A percentile compares a stretch with the other conserved stretches of the same genome.
Evolutionary conservation across 2,329 filamentous ascomycete genomes (phyloP).

Genomic region (Fusarium sp.): DNA sequence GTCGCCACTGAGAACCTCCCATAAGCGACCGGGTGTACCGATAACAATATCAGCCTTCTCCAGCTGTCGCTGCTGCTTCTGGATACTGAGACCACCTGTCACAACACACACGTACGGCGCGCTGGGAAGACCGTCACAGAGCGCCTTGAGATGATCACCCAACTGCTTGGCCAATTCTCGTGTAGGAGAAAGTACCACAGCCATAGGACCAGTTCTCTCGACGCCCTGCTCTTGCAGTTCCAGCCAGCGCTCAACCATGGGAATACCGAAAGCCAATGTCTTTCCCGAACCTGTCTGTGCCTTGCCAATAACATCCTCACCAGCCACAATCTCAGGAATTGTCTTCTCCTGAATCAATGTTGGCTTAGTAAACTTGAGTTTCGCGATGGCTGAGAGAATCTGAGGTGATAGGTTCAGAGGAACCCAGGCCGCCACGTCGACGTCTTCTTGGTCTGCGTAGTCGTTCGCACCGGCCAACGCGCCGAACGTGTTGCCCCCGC

Average conservation of each 20-base stretch:
- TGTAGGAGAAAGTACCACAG: slow-evolving; percentile 89
- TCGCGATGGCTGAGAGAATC: slow-evolving; percentile 79
- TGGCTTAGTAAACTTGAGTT: slow-evolving; percentile 82
- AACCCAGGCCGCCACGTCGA: slow-evolving; percentile 82
- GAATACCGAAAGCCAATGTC: slow-evolving; percentile 93
- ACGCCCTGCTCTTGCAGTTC: slow-evolving; percentile 56
- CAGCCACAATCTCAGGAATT: slow-evolving; percentile 84
- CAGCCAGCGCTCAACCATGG: slow-evolving; percentile 88
- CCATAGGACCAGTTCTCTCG: slow-evolving; percentile 64
- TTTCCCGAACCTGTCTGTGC: slow-evolving; percentile 97
- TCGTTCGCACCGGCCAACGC: slow-evolving; percentile 66
- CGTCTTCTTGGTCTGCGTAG: slow-evolving; percentile 67
- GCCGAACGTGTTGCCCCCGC: slow-evolving; percentile 63
- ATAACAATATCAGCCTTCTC: slow-evolving; percentile 91
- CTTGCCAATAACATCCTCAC: slow-evolving; percentile 94
- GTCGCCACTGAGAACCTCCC: slow-evolving; percentile 89
- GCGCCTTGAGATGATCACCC: slow-evolving; percentile 79
- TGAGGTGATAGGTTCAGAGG: slow-evolving; percentile 77
- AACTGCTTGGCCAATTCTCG: slow-evolving; percentile 95
- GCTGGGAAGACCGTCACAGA: slow-evolving; percentile 72
- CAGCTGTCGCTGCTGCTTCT: slow-evolving; percentile 91
- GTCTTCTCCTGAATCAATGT: slow-evolving; percentile 83
- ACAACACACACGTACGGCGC: slow-evolving; percentile 84
- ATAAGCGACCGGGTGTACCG: slow-evolving; percentile 89
- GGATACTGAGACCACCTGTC: slow-evolving; percentile 91